Percentiles rank a stretch among this genome's conserved stretches.
Conservation (phyloP, 805 yeast species). For the Saccharomycopsis sp. region DNA sequence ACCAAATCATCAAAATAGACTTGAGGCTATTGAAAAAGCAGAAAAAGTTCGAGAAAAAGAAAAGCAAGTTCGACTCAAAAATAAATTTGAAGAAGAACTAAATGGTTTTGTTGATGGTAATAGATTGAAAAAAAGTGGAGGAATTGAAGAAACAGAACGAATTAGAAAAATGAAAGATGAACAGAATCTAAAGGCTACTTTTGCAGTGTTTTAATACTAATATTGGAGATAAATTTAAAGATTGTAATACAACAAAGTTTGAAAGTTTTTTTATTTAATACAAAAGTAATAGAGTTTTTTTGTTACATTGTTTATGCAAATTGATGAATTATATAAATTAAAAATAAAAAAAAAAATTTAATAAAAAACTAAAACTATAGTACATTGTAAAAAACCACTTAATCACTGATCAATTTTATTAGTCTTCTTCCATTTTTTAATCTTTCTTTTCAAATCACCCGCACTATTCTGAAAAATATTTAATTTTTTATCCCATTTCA, state of each 20-base stretch:
- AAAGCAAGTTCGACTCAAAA: slow-evolving; percentile 40
- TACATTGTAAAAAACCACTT: too few species aligned
- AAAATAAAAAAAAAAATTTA: neutral
- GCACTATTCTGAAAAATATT: slow-evolving; percentile 75
- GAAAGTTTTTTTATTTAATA: too few species aligned
- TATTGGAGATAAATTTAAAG: too few species aligned
- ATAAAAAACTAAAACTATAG: too few species aligned
- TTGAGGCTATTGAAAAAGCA: slow-evolving; percentile 84
- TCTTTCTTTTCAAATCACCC: slow-evolving; percentile 71
- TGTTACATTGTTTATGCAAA: too few species aligned
- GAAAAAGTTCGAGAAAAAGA: slow-evolving; percentile 72
- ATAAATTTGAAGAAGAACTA: slow-evolving; percentile 75
- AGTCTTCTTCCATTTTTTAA: slow-evolving; percentile 56
- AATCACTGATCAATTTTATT: slow-evolving; percentile 20
- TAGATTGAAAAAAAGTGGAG: slow-evolving; percentile 74
- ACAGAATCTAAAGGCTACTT: slow-evolving; percentile 50
- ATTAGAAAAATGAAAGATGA: slow-evolving; percentile 56
- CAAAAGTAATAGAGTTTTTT: too few species aligned
- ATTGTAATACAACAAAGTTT: too few species aligned
- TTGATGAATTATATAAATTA: too few species aligned
- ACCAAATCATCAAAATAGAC: slow-evolving; percentile 77
- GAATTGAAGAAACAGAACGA: slow-evolving; percentile 78
- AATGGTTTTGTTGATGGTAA: slow-evolving; percentile 75
- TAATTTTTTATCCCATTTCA: slow-evolving; percentile 86
- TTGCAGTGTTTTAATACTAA: slow-evolving; percentile 24